Evolutionary conservation across 805 yeast genomes (phyloP), one percentile per base, ranked within the genome.

Genomic region (Pichia exigua): DNA sequence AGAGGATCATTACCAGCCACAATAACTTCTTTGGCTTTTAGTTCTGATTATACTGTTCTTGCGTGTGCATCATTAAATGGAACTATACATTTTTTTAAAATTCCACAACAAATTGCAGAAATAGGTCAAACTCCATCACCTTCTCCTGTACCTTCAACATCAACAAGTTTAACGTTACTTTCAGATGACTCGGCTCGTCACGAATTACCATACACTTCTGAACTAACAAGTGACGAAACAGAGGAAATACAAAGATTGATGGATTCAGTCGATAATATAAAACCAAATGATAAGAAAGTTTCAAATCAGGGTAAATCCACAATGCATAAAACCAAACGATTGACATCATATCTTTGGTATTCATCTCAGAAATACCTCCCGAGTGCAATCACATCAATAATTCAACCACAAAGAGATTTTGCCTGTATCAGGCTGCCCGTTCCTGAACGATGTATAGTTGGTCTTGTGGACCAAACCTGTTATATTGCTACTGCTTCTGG

Each of bases 401-500:
- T 91, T 59, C 97, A 91, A 62, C 95, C 97, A 15, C 80, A 87
- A 22, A 76, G 99, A 56, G 96, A 91, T 63, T 94, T 88, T 74
- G 97, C 98, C 0, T 87, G 82, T 48, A 74, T 92, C 57, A 90
- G 87, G 64, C 75, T 92, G 21, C 55, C 52, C n/a, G 20, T 43
- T 22, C 59, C 59, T 24, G 63, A 60, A 4, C 59, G 55, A 21
- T 58, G 65, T 8, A 54, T 62, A 59, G 65, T 67, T 8, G 70
- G 67, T 6, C 58, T 65, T 4, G 59, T 61, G 9, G 63, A 63
- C 54, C 45, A 78, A 77, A 59, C 81, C 81, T 63, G 66, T 15
- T 76, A 81, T 52, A 92, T 90, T 7, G 87, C 88, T 4, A 87
- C 96, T 0, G 77, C 85, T 0, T 87, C 82, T 51, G 98, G 98